Conservation (phyloP, 768 basidiomycete species). For the Asterophora lycoperdoides region DNA sequence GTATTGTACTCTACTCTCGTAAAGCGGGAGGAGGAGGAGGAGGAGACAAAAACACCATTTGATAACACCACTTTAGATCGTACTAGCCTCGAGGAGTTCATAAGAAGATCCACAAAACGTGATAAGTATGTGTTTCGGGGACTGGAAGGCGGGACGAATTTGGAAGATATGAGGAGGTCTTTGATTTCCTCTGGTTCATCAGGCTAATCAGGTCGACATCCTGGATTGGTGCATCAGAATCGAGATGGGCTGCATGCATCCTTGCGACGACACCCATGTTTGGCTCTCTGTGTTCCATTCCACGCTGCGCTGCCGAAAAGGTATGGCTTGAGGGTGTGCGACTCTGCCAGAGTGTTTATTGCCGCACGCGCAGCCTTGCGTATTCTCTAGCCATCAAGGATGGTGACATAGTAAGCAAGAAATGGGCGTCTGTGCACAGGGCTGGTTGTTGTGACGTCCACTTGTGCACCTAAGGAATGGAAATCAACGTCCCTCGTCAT, state of each 20-base stretch:
- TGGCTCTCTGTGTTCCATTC: conserved; percentile 30
- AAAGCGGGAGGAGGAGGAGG: too few relatives aligned
- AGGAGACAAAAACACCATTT: too few relatives aligned
- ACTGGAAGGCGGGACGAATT: conserved; percentile 34
- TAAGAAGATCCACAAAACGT: conserved; percentile 37
- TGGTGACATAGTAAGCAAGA: background rate
- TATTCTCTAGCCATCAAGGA: conserved; percentile 15
- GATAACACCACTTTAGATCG: too few relatives aligned
- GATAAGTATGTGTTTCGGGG: conserved; percentile 36
- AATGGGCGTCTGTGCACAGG: background rate
- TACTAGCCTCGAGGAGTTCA: conserved; percentile 1
- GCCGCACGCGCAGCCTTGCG: conserved; percentile 24
- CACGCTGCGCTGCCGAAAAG: conserved; percentile 38
- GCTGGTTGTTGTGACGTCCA: too few relatives aligned
- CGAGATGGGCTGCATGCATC: too few relatives aligned
- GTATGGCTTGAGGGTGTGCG: conserved; percentile 27
- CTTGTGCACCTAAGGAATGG: too few relatives aligned
- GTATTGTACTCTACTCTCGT: too few relatives aligned
- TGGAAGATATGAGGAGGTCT: conserved; percentile 23
- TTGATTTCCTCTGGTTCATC: conserved; percentile 39
- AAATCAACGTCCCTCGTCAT: background rate
- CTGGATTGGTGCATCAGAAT: conserved; percentile 23
- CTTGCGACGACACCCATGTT: conserved; percentile 34
- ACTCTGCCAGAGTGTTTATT: conserved; percentile 19
- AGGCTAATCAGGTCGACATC: conserved; percentile 46